phyloP scores from a whole-genome alignment of 306 rosid genomes.

The Ziziphus jujuba region DNA sequence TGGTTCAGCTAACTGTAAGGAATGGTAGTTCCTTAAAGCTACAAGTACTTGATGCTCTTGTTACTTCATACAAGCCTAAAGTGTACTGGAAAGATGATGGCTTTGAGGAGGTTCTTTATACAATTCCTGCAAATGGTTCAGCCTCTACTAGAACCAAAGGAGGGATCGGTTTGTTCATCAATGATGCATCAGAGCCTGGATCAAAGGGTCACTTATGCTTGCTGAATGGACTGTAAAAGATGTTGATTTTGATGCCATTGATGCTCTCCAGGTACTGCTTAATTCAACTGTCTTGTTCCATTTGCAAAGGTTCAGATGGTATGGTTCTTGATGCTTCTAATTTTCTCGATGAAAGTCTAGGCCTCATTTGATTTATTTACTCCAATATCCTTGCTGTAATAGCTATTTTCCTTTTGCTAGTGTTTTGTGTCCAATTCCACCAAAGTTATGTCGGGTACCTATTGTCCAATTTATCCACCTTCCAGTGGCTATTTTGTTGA shows the following conservation, averaged over 20 bases:
- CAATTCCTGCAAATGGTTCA: constrained; percentile 43
- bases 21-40: constrained; percentile 86
- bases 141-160: constrained; percentile 55
- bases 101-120: constrained; percentile 74
- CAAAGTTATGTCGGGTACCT: too few relatives aligned
- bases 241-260: constrained; percentile 84
- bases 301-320: not conserved
- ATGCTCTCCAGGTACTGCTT: constrained; percentile 80
- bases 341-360: too few relatives aligned
- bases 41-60: constrained; percentile 81
- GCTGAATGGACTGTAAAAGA: constrained; percentile 76
- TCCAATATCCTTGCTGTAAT: too few relatives aligned
- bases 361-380: too few relatives aligned
- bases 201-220: constrained; percentile 45
- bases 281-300: not conserved
- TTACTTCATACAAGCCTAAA: constrained; percentile 86
- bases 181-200: constrained; percentile 50
- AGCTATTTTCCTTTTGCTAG: too few relatives aligned
- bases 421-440: too few relatives aligned
- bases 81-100: constrained; percentile 93
- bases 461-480: too few relatives aligned
- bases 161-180: constrained; percentile 65
- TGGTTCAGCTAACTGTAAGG: constrained; percentile 70
- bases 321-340: too few relatives aligned
- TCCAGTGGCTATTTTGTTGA: too few relatives aligned